Evolutionary conservation across 2,329 filamentous ascomycete species (phyloP).

Genomic region (Pseudocercospora vitis): DNA sequence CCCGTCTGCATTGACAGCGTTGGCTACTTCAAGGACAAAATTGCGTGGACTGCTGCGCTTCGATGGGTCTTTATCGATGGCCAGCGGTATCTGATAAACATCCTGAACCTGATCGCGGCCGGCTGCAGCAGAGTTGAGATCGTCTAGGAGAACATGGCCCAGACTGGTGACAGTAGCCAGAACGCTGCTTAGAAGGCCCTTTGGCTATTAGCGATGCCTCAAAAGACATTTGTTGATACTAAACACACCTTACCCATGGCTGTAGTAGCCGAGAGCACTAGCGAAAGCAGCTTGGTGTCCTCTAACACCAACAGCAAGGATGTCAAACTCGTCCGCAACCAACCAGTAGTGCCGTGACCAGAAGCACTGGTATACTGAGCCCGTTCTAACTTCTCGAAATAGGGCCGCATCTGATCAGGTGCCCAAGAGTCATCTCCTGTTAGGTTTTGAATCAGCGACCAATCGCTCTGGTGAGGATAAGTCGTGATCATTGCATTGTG

Average conservation of each 20-base stretch:
- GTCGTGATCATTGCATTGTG: slow-evolving; percentile 55
- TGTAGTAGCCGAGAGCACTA: slow-evolving; percentile 54
- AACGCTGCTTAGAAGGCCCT: slow-evolving; percentile 33
- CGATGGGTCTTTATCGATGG: slow-evolving; percentile 16
- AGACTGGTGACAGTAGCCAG: slow-evolving; percentile 20
- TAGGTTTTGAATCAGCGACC: slow-evolving; percentile 56
- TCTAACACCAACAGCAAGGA: slow-evolving; percentile 53
- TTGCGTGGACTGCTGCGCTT: slow-evolving; percentile 57
- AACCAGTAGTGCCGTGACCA: slow-evolving; percentile 60
- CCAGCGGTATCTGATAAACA: slow-evolving; percentile 60
- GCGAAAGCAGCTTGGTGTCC: slow-evolving; percentile 56
- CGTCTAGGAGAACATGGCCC: slow-evolving; percentile 25
- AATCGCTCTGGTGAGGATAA: slow-evolving; percentile 61
- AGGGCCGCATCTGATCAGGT: slow-evolving; percentile 58
- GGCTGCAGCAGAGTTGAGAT: slow-evolving; percentile 47
- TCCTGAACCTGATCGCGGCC: slow-evolving; percentile 50
- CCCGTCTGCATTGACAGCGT: slow-evolving; percentile 52
- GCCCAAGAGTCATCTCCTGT: slow-evolving; percentile 63
- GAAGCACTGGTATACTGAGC: slow-evolving; percentile 50
- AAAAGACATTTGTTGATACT: not conserved
- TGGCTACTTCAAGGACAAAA: slow-evolving; percentile 54
- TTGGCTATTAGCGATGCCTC: slow-evolving; percentile 46
- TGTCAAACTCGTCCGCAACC: slow-evolving; percentile 56
- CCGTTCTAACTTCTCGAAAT: slow-evolving; percentile 56
- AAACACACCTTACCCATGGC: slow-evolving; percentile 54